These are phyloP conservation scores for Suillus occidentalis DNA, from an alignment of 768 basidiomycete species.

Conservation along the genomic window DNA sequence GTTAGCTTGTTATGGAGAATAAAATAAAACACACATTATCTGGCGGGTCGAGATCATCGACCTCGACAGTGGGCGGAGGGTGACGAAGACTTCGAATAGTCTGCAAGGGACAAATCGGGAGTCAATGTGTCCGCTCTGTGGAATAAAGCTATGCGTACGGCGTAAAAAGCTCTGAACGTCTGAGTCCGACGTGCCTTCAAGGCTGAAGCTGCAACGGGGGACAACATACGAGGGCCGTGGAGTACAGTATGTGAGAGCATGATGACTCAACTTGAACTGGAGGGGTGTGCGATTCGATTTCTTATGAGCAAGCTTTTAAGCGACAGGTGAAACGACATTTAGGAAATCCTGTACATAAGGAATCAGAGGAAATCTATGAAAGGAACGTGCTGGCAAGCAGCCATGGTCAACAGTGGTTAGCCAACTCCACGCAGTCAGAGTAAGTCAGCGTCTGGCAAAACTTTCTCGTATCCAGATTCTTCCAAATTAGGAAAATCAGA, in stretches of 20 bases:
- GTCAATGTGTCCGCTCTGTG: not conserved
- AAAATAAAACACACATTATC: constrained; percentile 46
- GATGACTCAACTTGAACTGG: constrained; percentile 8
- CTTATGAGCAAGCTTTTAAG: constrained; percentile 19
- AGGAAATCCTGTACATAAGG: constrained; percentile 2
- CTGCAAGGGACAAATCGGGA: constrained; percentile 25
- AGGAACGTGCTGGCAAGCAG: constrained; percentile 3
- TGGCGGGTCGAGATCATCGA: constrained; percentile 34
- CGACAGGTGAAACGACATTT: constrained; percentile 5
- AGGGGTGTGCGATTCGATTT: not conserved
- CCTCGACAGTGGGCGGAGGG: constrained; percentile 13
- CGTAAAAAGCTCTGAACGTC: constrained; percentile 53
- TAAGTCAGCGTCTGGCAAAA: not conserved
- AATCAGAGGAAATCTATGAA: constrained; percentile 1
- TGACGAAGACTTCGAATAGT: constrained; percentile 33
- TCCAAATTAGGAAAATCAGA: not conserved
- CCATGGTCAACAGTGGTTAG: not conserved
- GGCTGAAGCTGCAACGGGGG: constrained; percentile 28
- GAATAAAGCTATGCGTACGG: constrained; percentile 39
- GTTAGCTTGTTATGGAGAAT: constrained; percentile 11
- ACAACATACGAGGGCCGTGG: constrained; percentile 29
- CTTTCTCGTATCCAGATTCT: not conserved
- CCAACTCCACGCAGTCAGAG: not conserved
- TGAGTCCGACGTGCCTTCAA: constrained; percentile 38
- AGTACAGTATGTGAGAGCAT: constrained; percentile 41